Base-by-base conservation (phyloP, 345 rosid genomes). In the Euphorbia peplus region DNA sequence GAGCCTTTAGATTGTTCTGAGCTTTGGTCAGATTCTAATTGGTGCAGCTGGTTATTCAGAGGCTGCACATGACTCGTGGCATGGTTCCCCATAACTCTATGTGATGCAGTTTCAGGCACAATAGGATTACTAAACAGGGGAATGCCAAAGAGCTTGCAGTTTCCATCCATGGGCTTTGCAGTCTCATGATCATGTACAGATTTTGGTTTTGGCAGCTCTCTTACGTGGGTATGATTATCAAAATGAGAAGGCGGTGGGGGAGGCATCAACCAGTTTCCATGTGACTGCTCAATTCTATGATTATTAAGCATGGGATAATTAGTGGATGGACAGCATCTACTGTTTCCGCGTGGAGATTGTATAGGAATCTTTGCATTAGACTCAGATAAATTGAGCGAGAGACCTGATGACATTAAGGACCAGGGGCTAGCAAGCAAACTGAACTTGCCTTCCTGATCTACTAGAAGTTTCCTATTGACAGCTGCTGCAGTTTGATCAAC, bases 71-170 rank as follows among this genome's bases (percentile, higher is more conserved):
- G 77, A 57, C 28, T 63, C 11, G 29, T 30, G 24, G 60, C 19
- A 21, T 67, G 77, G 22, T 59, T 51, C 24, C 16, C 28, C 30
- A 42, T 21, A 63, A 46, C 55, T 30, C 70, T 63, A 30, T 42
- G 72, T 2, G 55, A 24, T 14, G 48, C 28, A 19, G 57, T 48
- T 47, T 75, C 83, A 6, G 75, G 60, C 63, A 72, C 22, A 35
- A 63, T 63, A 29, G 70, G 69, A 22, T 71, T 70, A 62, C 79
- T 64, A 12, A 56, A 53, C 65, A 84, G 77, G 44, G 86, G 79
- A 70, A 84, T 64, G 10, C 88, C 88, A 67, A 84, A 84, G 25
- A 84, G 84, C 73, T 76, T 84, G 68, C 83, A 84, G 46, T 69
- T 71, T 42, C 78, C 78, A 52, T 74, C 78, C n/a, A 54, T 63